phyloP scores from a whole-genome alignment of 176 grass and related monocot genomes.

The Metroxylon sagu region DNA sequence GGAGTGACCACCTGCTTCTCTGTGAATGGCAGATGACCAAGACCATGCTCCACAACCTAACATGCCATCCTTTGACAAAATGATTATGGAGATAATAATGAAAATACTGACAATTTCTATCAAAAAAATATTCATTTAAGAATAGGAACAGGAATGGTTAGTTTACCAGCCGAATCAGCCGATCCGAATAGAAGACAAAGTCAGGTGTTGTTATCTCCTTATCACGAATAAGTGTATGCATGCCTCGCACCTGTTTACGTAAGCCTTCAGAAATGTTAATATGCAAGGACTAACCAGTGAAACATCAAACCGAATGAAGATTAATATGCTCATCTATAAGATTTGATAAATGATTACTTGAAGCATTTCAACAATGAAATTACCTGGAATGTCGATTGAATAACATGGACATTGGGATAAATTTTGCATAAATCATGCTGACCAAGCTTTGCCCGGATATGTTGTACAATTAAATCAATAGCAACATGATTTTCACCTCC shows the following conservation, averaged over 20 bases:
- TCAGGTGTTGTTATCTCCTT: conserved; percentile 10
- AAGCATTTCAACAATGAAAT: background rate
- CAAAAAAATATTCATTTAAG: too few relatives aligned
- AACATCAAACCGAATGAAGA: too few relatives aligned
- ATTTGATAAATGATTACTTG: background rate
- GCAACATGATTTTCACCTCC: conserved; percentile 18
- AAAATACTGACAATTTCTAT: too few relatives aligned
- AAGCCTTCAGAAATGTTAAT: background rate
- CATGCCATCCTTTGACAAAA: background rate
- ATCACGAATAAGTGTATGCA: conserved; percentile 21
- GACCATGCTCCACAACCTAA: conserved; percentile 17
- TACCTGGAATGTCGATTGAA: conserved; percentile 22
- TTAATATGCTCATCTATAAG: too few relatives aligned
- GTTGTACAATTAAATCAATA: conserved; percentile 15
- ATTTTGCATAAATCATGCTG: conserved; percentile 18
- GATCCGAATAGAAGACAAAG: conserved; percentile 18
- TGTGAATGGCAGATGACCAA: conserved; percentile 18
- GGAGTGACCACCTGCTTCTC: conserved; percentile 18
- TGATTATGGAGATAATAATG: too few relatives aligned
- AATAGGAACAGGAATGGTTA: background rate
- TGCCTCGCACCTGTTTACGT: conserved; percentile 8
- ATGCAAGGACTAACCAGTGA: too few relatives aligned
- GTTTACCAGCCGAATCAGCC: conserved; percentile 16
- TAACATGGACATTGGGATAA: conserved; percentile 18
- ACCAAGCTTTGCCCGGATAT: conserved; percentile 19